Base-by-base conservation (phyloP, 2,329 filamentous ascomycete genomes). In the Claviceps fusiformis region DNA sequence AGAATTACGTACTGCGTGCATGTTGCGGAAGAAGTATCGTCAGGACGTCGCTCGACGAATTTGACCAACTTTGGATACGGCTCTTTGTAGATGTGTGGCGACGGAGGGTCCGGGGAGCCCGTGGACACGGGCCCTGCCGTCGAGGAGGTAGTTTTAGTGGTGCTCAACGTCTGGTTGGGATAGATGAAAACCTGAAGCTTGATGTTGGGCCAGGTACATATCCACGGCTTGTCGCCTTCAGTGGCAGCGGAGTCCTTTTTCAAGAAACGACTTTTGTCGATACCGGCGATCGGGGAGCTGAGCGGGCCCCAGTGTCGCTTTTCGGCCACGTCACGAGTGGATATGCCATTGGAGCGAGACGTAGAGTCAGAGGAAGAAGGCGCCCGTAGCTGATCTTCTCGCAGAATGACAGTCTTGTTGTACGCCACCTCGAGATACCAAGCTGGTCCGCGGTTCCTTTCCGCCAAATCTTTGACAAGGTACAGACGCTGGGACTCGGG, bases 151-250 rank as follows among this genome's bases (percentile, higher is more conserved):
- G 61, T 54, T 7, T 59, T 55, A 8, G 55, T 49, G 8, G 65
- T 64, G 59, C 73, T 78, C 54, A 70, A 72, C 60, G 77, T 79
- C 59, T 81, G 76, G 29, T 69, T 67, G 1, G 78, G 72, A 58
- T 81, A 83, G 45, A 83, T 77, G 59, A 81, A 80, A 3, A 81
- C 65, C 53, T 82, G 78, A 5, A 82, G 68, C 3, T 73, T 69
- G 0, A 78, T 81, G 33, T 73, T 70, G 2, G 78, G 76, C 79
- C 80, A 83, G 2, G 70, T 75, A 62, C 80, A 83, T 27, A 82
- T 71, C 80, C 80, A 83, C 1, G 76, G 75, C 56, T 68, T 75
- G 50, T 81, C 78, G 2, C 79, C 79, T 0, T 65, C 64, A 56
- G 71, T 63, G 0, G 70, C 70, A 11, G 65, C 64, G 3, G 59